phyloP scores from a whole-genome alignment of 768 basidiomycete genomes.

The Suillus plorans region DNA sequence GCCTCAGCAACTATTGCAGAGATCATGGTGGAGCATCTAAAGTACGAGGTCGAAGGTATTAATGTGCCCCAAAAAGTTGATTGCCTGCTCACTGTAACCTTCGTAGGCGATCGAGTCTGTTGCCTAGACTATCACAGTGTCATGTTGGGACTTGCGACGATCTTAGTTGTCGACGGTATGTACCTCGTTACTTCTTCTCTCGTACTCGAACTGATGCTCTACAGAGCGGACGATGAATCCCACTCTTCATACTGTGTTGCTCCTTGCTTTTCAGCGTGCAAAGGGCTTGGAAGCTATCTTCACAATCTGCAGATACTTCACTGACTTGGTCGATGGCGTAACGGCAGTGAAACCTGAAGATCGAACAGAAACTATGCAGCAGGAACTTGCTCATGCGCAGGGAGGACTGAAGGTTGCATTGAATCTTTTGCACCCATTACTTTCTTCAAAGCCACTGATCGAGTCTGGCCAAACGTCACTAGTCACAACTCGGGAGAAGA shows the following conservation, averaged over 20 bases:
- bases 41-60: slow-evolving; percentile 49
- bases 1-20: slow-evolving; percentile 70
- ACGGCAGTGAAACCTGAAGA: slow-evolving; percentile 51
- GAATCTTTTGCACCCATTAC: slow-evolving; percentile 71
- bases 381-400: slow-evolving; percentile 74
- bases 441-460: slow-evolving; percentile 77
- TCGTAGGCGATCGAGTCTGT: slow-evolving; percentile 40
- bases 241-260: slow-evolving; percentile 78
- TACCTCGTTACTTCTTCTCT: slow-evolving; percentile 1
- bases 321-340: slow-evolving; percentile 55
- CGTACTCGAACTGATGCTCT: slow-evolving; percentile 3
- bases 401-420: slow-evolving; percentile 81
- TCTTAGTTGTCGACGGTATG: slow-evolving; percentile 61
- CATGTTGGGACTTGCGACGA: slow-evolving; percentile 50
- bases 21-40: slow-evolving; percentile 72
- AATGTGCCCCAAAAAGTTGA: slow-evolving; percentile 3
- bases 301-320: slow-evolving; percentile 52
- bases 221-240: slow-evolving; percentile 75
- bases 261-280: slow-evolving; percentile 68
- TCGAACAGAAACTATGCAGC: slow-evolving; percentile 54
- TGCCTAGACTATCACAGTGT: slow-evolving; percentile 53
- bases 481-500: slow-evolving; percentile 73
- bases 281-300: slow-evolving; percentile 74
- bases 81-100: not conserved
- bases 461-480: slow-evolving; percentile 83